Evolutionary conservation across 1,284 basidiomycete species (phyloP).

Genomic region (Ceratobasidium sp.): DNA sequence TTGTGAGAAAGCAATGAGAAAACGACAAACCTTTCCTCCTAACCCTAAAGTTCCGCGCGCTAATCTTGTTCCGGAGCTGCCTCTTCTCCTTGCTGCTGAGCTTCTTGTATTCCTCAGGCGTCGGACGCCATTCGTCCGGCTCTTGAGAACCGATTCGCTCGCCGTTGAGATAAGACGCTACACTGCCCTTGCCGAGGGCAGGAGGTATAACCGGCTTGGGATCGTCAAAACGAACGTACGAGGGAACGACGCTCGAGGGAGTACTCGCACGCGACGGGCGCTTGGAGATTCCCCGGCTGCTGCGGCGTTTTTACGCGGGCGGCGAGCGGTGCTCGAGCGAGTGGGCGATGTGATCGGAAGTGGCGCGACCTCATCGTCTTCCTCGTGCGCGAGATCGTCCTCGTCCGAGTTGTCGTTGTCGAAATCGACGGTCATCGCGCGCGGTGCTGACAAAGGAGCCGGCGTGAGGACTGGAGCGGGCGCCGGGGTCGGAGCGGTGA

Average conservation of each 20-base stretch:
- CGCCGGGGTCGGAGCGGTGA: slow-evolving; percentile 63
- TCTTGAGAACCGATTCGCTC: slow-evolving; percentile 61
- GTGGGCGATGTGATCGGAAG: slow-evolving; percentile 11
- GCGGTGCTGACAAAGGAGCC: slow-evolving; percentile 45
- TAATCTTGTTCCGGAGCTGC: slow-evolving; percentile 97
- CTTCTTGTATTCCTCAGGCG: slow-evolving; percentile 95
- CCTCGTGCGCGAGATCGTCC: slow-evolving; percentile 8
- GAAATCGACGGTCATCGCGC: slow-evolving; percentile 62
- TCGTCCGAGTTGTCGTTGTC: slow-evolving; percentile 73
- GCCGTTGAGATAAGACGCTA: slow-evolving; percentile 51
- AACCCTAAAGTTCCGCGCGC: slow-evolving; percentile 94
- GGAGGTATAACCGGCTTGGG: slow-evolving; percentile 52
- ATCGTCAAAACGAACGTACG: slow-evolving; percentile 51
- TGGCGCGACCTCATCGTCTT: slow-evolving; percentile 23
- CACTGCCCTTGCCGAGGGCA: slow-evolving; percentile 33
- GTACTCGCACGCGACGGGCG: slow-evolving; percentile 50
- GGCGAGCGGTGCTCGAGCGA: slow-evolving; percentile 3
- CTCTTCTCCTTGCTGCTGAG: slow-evolving; percentile 96
- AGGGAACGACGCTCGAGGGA: slow-evolving; percentile 50
- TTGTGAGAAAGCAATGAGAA: too few species aligned
- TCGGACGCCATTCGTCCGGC: slow-evolving; percentile 83
- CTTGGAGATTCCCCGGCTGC: slow-evolving; percentile 73
- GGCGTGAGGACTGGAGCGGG: slow-evolving; percentile 55
- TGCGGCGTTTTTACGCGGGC: slow-evolving; percentile 73
- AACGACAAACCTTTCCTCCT: slow-evolving; percentile 82